Evolutionary conservation across 192 early-diverging fungal species (phyloP), one percentile per base, ranked within the genome.

Genomic region (Coemansia sp.): DNA sequence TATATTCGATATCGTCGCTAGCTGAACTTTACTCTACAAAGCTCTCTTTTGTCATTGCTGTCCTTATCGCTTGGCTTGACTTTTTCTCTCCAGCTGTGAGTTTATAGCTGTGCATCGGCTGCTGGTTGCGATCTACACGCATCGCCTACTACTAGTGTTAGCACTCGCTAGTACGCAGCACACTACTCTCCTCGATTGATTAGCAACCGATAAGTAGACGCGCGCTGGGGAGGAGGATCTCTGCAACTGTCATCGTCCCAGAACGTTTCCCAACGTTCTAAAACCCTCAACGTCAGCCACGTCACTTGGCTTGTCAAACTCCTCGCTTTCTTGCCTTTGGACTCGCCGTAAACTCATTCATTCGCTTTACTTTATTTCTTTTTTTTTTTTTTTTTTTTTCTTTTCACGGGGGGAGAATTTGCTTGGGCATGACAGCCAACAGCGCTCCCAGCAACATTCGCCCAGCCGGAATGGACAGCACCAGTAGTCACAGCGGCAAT

Each of bases 391-490:
- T 62, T 33, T 18, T 36, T 64, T 65, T 24, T 13, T 42, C 31
- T 42, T 65, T 40, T 33, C 13, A 31, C 50, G 20, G 16, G 23
- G 23, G 42, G 23, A 18, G 33, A 36, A 50, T 28, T 36, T 36
- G 62, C 43, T 63, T 37, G 39, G 36, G 24, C 9, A 67, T 67
- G 66, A 67, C 66, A 13, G 66, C 66, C 16, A 48, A 61, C 43
- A 38, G 46, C 45, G 58, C 28, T 16, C 40, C 60, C 60, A 43
- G 42, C 40, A 45, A 46, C 7, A 51, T 63, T 36, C 33, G 51
- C 13, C 43, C 53, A 24, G 56, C 64, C 34, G 71, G 50, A 73
- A 73, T 73, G 71, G 66, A 65, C 60, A 43, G 42, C 24, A 24
- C 26, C 39, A 35, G 28, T 20, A 28, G 46, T 8, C 48, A 53